A percentile compares a stretch with the other conserved stretches of the same genome.
These are phyloP conservation scores for Kodamaea sagamina DNA, from an alignment of 805 yeast species.

Conservation along the genomic window DNA sequence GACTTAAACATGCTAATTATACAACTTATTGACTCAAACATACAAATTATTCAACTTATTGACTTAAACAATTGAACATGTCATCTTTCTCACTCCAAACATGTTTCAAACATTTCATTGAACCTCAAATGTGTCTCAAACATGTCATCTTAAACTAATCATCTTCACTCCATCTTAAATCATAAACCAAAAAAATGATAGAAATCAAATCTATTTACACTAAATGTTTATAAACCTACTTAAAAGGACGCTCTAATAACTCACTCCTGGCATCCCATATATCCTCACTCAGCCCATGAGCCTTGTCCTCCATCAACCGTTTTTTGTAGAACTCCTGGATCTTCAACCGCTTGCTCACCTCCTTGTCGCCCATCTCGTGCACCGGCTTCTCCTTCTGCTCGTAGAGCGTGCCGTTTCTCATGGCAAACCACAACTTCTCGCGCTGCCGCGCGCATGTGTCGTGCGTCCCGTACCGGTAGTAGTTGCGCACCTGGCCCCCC, in stretches of 20 bases:
- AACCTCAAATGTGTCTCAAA: too few relatives aligned
- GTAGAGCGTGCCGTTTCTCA: constrained; percentile 49
- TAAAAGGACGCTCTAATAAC: constrained; percentile 22
- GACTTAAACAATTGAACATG: too few relatives aligned
- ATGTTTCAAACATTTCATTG: too few relatives aligned
- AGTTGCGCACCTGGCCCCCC: constrained; percentile 85
- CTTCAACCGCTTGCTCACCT: constrained; percentile 48
- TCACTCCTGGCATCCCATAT: constrained; percentile 63
- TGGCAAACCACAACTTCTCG: constrained; percentile 78
- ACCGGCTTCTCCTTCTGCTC: constrained; percentile 36
- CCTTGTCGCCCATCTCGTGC: constrained; percentile 36
- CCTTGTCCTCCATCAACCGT: constrained; percentile 59
- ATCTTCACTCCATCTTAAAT: too few relatives aligned
- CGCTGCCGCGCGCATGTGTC: constrained; percentile 70
- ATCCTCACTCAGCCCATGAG: constrained; percentile 78
- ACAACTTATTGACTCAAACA: too few relatives aligned
- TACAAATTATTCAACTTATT: too few relatives aligned
- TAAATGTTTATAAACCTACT: background rate
- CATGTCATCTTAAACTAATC: too few relatives aligned
- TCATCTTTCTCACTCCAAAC: too few relatives aligned
- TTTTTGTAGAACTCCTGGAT: constrained; percentile 73
- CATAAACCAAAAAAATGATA: too few relatives aligned
- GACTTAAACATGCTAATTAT: too few relatives aligned
- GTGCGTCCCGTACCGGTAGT: constrained; percentile 80
- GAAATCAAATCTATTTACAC: constrained; percentile 1